These are phyloP conservation scores for Neurospora sp. DNA, from an alignment of 495 filamentous ascomycete species.

Conservation along the genomic window DNA sequence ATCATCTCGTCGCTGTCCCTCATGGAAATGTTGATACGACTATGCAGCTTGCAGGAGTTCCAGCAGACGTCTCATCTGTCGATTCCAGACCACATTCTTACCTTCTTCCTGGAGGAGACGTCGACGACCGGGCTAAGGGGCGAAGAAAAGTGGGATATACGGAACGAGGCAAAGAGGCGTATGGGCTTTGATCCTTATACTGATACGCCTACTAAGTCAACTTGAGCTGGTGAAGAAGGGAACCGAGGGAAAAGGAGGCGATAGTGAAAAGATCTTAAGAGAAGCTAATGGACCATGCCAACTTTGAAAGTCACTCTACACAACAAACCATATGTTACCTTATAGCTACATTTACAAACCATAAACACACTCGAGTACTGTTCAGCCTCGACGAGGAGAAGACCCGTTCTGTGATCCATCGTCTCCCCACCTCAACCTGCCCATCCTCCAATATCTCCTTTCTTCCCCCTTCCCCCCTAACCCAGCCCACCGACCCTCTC, in stretches of 20 bases:
- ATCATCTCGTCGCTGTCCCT: slow-evolving; percentile 83
- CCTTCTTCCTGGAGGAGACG: slow-evolving; percentile 84
- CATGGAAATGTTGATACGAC: slow-evolving; percentile 85
- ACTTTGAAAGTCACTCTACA: background rate
- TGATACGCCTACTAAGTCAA: slow-evolving; percentile 17
- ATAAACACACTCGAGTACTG: background rate
- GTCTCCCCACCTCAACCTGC: background rate
- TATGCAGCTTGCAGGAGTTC: slow-evolving; percentile 91
- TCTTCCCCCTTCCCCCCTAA: background rate
- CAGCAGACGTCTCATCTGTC: slow-evolving; percentile 87
- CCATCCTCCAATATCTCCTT: background rate
- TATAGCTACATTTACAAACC: background rate
- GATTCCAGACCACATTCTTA: slow-evolving; percentile 89
- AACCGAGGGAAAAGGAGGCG: background rate
- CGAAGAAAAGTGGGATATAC: slow-evolving; percentile 58
- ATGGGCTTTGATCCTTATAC: slow-evolving; percentile 67
- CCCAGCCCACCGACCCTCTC: background rate
- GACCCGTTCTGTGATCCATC: background rate
- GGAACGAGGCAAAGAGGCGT: slow-evolving; percentile 58
- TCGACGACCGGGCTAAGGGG: slow-evolving; percentile 63
- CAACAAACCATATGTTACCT: background rate
- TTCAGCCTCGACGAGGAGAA: background rate
- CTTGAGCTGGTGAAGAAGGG: background rate
- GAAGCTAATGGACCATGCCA: background rate
- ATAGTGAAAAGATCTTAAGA: too few species aligned